Evolutionary conservation across 1,139 yeast genomes (phyloP).

Genomic region (Diutina ranongensis): DNA sequence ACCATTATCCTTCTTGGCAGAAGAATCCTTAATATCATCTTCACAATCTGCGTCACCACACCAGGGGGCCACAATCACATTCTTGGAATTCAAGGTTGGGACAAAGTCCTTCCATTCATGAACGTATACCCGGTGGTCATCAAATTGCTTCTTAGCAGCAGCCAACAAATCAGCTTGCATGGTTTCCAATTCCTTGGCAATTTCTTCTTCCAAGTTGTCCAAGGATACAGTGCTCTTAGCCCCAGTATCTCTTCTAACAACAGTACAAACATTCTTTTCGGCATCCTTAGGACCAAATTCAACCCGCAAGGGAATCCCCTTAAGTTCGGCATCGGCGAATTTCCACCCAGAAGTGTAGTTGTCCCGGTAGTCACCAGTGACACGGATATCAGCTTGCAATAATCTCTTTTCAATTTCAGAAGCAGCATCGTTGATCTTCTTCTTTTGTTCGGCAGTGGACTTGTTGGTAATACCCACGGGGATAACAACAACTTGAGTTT

Average conservation of each 20-base stretch:
- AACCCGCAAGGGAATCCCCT: conserved; percentile 87
- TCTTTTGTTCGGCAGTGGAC: conserved; percentile 66
- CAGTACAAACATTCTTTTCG: conserved; percentile 66
- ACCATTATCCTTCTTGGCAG: conserved; percentile 74
- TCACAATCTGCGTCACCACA: conserved; percentile 93
- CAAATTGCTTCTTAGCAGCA: conserved; percentile 75
- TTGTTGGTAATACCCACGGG: conserved; percentile 93
- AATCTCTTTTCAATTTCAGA: conserved; percentile 51
- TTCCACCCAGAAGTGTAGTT: conserved; percentile 98
- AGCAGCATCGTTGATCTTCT: conserved; percentile 60
- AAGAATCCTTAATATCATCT: conserved; percentile 89
- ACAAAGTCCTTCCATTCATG: conserved; percentile 88
- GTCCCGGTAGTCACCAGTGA: conserved; percentile 77
- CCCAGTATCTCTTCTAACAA: conserved; percentile 89
- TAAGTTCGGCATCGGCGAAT: conserved; percentile 93
- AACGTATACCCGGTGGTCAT: conserved; percentile 70
- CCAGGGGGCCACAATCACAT: conserved; percentile 91
- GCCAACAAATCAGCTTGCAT: conserved; percentile 67
- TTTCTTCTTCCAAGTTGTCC: conserved; percentile 24
- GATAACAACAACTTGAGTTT: conserved; percentile 79
- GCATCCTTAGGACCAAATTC: conserved; percentile 96
- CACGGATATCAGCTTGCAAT: conserved; percentile 52
- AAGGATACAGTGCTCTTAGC: conserved; percentile 59
- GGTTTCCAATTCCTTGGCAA: conserved; percentile 64
- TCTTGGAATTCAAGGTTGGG: conserved; percentile 84